These are phyloP conservation scores for Zygotorulaspora sp. DNA, from an alignment of 805 yeast genomes.

Conservation along the genomic window DNA sequence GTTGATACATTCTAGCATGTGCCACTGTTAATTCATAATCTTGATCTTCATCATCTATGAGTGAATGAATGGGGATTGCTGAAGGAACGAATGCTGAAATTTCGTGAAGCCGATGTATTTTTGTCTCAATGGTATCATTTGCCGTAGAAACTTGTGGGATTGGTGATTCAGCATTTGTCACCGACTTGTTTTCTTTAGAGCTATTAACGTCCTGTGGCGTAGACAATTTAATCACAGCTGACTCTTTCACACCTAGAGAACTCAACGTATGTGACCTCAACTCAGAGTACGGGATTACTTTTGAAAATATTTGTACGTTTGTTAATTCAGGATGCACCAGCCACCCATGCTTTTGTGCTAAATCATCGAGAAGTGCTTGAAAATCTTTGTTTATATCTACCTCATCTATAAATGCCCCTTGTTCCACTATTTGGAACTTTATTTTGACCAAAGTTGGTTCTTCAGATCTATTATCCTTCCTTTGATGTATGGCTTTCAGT, in stretches of 20 bases:
- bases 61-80: constrained; percentile 9
- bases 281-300: constrained; percentile 13
- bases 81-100: constrained; percentile 25
- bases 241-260: constrained; percentile 19
- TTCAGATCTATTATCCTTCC: not conserved
- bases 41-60: constrained; percentile 31
- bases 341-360: constrained; percentile 17
- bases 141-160: too few species aligned
- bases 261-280: constrained; percentile 14
- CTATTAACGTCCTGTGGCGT: too few species aligned
- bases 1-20: constrained; percentile 52
- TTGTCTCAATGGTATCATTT: too few species aligned
- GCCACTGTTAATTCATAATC: constrained; percentile 45
- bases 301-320: constrained; percentile 26
- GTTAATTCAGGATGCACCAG: constrained; percentile 5
- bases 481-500: constrained; percentile 18
- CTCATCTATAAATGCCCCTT: constrained; percentile 24
- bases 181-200: too few species aligned
- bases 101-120: constrained; percentile 15
- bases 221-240: constrained; percentile 14
- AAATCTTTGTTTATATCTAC: constrained; percentile 21
- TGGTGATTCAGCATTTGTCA: too few species aligned
- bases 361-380: constrained; percentile 14
- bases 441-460: constrained; percentile 24
- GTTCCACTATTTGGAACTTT: constrained; percentile 30